Evolutionary conservation across 176 grass and related monocot genomes (phyloP), one percentile per base, ranked within the genome.

Genomic region (Paspalum notatum): DNA sequence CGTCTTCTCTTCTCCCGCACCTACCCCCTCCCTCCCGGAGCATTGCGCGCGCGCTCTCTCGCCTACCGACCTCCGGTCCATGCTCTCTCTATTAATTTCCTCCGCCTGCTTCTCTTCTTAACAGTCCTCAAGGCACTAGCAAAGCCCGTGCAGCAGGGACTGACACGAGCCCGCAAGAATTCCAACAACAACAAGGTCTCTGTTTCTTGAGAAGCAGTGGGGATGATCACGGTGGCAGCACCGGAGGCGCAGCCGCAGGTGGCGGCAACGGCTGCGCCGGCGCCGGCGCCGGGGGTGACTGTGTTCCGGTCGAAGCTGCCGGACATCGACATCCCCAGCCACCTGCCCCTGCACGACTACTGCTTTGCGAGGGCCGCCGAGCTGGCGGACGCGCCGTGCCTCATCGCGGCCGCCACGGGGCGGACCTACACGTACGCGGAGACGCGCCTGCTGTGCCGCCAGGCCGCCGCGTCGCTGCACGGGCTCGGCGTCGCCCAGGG

Each of bases 261-360:
- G 9, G 51, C 15, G 80, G 72, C 8, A 0, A 4, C 15, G 8
- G 73, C 7, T 7, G 9, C 12, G 0, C 38, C 50, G 5, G 25
- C 5, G 0, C 22, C 20, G 49, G 20, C 46, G 76, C 61, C 68
- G 44, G 82, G 71, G 79, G 78, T 52, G 45, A 95, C 71, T 3
- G 72, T 90, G 64, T 92, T 95, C 87, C 81, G 87, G 44, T 95
- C 93, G 68, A 95, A 78, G 84, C 87, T 95, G 8, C 90, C 90
- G n/a, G 93, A 95, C 84, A 95, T 95, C 64, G 71, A 88, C 81
- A 95, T 95, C 81, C 79, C 73, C 5, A 83, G 45, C 78, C 71
- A 92, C 79, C 60, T 95, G 27, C 87, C 90, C 49, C 90, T 95
- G 12, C 90, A 95, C 78, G 78, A 85, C 20, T 95, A 95, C 93